Evolutionary conservation across 2,329 filamentous ascomycete genomes (phyloP).

Genomic region (Nakataea oryzae): DNA sequence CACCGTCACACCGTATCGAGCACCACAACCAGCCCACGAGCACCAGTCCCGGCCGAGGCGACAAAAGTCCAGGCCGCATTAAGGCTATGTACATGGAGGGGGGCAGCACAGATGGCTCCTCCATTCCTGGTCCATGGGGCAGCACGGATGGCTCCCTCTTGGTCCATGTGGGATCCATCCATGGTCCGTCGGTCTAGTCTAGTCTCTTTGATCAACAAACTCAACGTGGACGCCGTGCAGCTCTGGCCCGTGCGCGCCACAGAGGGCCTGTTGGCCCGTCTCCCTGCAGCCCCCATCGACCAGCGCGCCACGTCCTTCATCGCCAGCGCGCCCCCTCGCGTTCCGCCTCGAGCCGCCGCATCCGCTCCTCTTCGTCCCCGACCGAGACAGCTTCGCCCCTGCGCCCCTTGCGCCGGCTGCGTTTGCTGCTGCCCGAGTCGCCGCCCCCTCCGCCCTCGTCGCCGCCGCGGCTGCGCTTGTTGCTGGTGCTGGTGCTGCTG

Average conservation of each 20-base stretch:
- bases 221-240: background rate
- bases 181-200: too few species aligned
- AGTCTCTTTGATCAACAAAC: background rate
- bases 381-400: constrained; percentile 35
- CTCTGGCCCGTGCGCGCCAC: too few species aligned
- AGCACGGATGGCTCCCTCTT: too few species aligned
- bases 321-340: constrained; percentile 28
- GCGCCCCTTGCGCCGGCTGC: constrained; percentile 35
- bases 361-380: constrained; percentile 41
- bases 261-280: too few species aligned
- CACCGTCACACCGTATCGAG: too few species aligned
- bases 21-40: too few species aligned
- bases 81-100: background rate
- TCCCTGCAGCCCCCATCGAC: too few species aligned
- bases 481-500: background rate
- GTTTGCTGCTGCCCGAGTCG: constrained; percentile 12
- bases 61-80: background rate
- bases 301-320: background rate
- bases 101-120: too few species aligned
- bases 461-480: constrained; percentile 32
- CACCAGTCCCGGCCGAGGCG: too few species aligned
- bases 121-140: too few species aligned
- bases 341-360: constrained; percentile 47
- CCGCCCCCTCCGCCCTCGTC: constrained; percentile 26
- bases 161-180: too few species aligned